phyloP scores from a whole-genome alignment of 2,329 filamentous ascomycete species.

The Alternaria hordeiaustralica region DNA sequence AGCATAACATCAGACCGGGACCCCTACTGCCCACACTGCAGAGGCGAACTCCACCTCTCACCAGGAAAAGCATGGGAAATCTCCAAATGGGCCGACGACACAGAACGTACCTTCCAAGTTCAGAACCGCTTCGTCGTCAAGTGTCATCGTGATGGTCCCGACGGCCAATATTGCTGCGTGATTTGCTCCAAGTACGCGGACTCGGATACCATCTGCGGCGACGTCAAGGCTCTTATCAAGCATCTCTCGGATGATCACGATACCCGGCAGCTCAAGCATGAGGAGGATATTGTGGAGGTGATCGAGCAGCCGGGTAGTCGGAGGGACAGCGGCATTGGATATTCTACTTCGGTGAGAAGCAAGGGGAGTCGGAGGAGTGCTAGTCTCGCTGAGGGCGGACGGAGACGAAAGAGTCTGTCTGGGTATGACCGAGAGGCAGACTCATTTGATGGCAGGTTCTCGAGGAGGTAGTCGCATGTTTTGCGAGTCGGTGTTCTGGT shows the following conservation, averaged over 20 bases:
- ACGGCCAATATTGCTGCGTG: slow-evolving; percentile 45
- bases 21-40: slow-evolving; percentile 44
- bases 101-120: slow-evolving; percentile 42
- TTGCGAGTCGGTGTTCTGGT: background rate
- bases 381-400: slow-evolving; percentile 26
- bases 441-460: slow-evolving; percentile 26
- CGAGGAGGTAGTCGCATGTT: slow-evolving; percentile 14
- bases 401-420: slow-evolving; percentile 20
- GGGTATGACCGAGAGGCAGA: slow-evolving; percentile 37
- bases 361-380: slow-evolving; percentile 33
- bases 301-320: slow-evolving; percentile 30
- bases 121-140: slow-evolving; percentile 48
- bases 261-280: slow-evolving; percentile 37
- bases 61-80: slow-evolving; percentile 47
- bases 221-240: slow-evolving; percentile 45
- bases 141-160: slow-evolving; percentile 40
- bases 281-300: slow-evolving; percentile 42
- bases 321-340: slow-evolving; percentile 35
- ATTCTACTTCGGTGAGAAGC: slow-evolving; percentile 11
- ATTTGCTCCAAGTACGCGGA: slow-evolving; percentile 35
- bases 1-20: slow-evolving; percentile 30
- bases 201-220: slow-evolving; percentile 44
- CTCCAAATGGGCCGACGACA: slow-evolving; percentile 37
- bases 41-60: slow-evolving; percentile 37
- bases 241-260: slow-evolving; percentile 46